Percentiles rank a stretch among this genome's conserved stretches.
Evolutionary conservation across 2,329 filamentous ascomycete species (phyloP).

Genomic region (Alternaria longipes): DNA sequence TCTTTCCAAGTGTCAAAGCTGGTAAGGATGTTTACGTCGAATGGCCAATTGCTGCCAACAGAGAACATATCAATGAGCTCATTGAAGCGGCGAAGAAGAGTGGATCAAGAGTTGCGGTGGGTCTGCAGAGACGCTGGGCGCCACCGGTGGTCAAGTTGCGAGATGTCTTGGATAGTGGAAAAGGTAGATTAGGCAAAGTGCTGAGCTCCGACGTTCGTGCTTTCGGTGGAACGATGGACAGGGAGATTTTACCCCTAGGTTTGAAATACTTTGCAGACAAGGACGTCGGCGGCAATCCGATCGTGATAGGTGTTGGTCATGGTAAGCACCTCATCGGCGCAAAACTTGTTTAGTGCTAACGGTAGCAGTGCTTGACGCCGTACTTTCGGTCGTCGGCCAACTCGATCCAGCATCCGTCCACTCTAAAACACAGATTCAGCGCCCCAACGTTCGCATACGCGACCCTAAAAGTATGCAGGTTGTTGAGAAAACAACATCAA

Average conservation of each 20-base stretch:
- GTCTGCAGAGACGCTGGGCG: conserved; percentile 56
- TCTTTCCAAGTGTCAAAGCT: conserved; percentile 59
- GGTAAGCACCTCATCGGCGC: conserved; percentile 35
- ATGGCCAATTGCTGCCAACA: conserved; percentile 57
- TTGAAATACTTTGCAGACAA: conserved; percentile 29
- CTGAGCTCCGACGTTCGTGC: conserved; percentile 3
- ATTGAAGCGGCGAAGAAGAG: conserved; percentile 50
- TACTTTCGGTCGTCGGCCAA: conserved; percentile 31
- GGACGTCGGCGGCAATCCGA: conserved; percentile 25
- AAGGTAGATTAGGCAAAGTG: neutral
- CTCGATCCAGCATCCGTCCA: conserved; percentile 17
- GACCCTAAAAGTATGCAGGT: conserved; percentile 1
- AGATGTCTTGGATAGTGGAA: conserved; percentile 49
- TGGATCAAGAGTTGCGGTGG: conserved; percentile 56
- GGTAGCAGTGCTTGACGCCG: conserved; percentile 20
- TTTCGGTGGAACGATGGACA: conserved; percentile 25
- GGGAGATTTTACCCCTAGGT: conserved; percentile 23
- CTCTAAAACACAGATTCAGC: conserved; percentile 17
- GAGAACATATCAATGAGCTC: conserved; percentile 54
- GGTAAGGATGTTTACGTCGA: conserved; percentile 65
- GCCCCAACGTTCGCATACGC: neutral
- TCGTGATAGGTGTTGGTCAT: conserved; percentile 30
- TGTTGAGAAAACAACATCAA: neutral
- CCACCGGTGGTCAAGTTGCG: conserved; percentile 55
- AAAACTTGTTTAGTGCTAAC: neutral